Evolutionary conservation across 2,329 filamentous ascomycete species (phyloP).

Genomic region (Colletotrichum chlorophyti): DNA sequence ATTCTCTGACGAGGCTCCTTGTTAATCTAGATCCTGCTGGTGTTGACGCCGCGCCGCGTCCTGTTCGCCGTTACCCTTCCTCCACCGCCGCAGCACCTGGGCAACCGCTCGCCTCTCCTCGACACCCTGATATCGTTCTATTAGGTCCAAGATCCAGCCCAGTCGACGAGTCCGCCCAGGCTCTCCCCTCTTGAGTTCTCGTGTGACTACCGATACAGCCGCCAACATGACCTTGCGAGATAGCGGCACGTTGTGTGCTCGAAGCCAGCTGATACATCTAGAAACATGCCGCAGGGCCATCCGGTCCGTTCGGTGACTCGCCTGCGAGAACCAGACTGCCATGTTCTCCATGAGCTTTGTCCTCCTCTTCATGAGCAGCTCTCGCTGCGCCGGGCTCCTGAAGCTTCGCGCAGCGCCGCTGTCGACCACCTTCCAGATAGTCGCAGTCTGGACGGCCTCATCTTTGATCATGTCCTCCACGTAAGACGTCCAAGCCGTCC

Average conservation of each 20-base stretch:
- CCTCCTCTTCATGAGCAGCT: conserved; percentile 27
- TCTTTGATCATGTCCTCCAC: conserved; percentile 42
- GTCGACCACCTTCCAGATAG: conserved; percentile 39
- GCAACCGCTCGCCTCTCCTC: conserved; percentile 19
- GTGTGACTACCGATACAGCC: conserved; percentile 36
- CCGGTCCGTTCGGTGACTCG: conserved; percentile 31
- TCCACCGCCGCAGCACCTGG: conserved; percentile 32
- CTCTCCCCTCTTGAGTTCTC: conserved; percentile 42
- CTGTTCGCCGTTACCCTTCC: conserved; percentile 11
- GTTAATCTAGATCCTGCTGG: not conserved
- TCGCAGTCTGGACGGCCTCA: conserved; percentile 29
- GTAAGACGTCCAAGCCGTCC: conserved; percentile 42
- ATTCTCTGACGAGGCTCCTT: conserved; percentile 6
- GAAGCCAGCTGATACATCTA: conserved; percentile 18
- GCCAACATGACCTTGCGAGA: conserved; percentile 33
- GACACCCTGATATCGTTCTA: conserved; percentile 31
- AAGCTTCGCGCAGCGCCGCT: conserved; percentile 8
- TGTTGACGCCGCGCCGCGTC: not conserved
- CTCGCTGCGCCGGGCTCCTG: not conserved
- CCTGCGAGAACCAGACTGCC: conserved; percentile 37
- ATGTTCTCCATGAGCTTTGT: conserved; percentile 39
- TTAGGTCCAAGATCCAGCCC: conserved; percentile 37
- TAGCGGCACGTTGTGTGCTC: conserved; percentile 31
- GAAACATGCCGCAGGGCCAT: not conserved
- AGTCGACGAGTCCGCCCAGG: conserved; percentile 40